A percentile compares a stretch with the other conserved stretches of the same genome.
These are phyloP conservation scores for Saccharomyces hybrid DNA, from an alignment of 1,139 yeast genomes.

Conservation along the genomic window DNA sequence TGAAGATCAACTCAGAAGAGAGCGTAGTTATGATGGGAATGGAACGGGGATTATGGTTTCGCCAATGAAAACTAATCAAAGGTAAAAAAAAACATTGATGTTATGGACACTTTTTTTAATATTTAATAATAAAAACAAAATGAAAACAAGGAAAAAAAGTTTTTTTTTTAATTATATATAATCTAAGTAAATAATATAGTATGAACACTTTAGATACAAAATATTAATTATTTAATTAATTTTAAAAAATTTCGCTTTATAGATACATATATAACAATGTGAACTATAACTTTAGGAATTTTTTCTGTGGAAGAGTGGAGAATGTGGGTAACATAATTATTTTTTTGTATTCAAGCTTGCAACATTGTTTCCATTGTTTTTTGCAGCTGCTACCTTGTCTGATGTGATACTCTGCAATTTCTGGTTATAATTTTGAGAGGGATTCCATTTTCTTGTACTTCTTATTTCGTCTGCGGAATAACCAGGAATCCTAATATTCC, in stretches of 20 bases:
- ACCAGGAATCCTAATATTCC: constrained; percentile 95
- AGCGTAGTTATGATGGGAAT: background rate
- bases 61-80: background rate
- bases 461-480: constrained; percentile 86
- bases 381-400: constrained; percentile 14
- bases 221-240: background rate
- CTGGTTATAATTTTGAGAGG: constrained; percentile 63
- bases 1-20: constrained; percentile 18
- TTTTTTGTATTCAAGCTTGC: background rate
- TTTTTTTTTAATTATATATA: background rate
- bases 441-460: constrained; percentile 72
- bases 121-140: background rate
- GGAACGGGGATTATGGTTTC: background rate
- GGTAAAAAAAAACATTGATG: background rate
- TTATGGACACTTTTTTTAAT: background rate
- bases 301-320: background rate
- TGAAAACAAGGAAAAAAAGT: background rate
- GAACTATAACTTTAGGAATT: background rate
- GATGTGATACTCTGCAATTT: constrained; percentile 55
- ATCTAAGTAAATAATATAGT: background rate
- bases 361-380: constrained; percentile 3
- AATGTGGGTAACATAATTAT: background rate
- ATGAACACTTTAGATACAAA: background rate
- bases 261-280: background rate
- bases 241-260: background rate